These are phyloP conservation scores for Pholiota microspora DNA, from an alignment of 768 basidiomycete species.

Conservation along the genomic window DNA sequence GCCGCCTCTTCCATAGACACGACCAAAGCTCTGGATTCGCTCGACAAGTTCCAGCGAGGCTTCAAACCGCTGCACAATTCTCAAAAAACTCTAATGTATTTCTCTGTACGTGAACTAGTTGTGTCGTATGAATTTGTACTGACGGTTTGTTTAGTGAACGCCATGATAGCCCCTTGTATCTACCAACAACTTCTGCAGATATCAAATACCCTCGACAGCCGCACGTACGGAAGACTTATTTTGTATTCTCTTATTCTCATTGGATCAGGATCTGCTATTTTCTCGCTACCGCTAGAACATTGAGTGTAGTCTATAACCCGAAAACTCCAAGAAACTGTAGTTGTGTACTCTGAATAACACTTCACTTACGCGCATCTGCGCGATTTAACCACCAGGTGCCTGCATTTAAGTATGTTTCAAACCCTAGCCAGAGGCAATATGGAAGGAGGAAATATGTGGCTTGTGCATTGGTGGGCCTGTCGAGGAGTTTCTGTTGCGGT, in stretches of 20 bases:
- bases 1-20: constrained; percentile 31
- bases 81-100: constrained; percentile 38
- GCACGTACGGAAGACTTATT: no score
- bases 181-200: not conserved
- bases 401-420: constrained; percentile 68
- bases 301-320: not conserved
- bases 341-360: not conserved
- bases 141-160: not conserved
- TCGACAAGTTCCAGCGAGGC: constrained; percentile 46
- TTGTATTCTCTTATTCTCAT: not conserved
- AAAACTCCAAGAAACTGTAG: not conserved
- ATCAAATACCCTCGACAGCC: no score
- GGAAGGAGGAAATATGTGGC: constrained; percentile 61
- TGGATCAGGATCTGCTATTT: not conserved
- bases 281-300: not conserved
- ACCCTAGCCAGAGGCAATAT: constrained; percentile 66
- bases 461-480: constrained; percentile 40
- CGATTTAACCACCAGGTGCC: constrained; percentile 59
- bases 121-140: not conserved
- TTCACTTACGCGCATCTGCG: constrained; percentile 10
- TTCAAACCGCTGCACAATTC: constrained; percentile 44
- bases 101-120: constrained; percentile 36
- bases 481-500: constrained; percentile 41
- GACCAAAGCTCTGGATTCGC: constrained; percentile 27
- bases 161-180: not conserved